Evolutionary conservation across 306 rosid species (phyloP).

Genomic region (Boehmeria nivea): DNA sequence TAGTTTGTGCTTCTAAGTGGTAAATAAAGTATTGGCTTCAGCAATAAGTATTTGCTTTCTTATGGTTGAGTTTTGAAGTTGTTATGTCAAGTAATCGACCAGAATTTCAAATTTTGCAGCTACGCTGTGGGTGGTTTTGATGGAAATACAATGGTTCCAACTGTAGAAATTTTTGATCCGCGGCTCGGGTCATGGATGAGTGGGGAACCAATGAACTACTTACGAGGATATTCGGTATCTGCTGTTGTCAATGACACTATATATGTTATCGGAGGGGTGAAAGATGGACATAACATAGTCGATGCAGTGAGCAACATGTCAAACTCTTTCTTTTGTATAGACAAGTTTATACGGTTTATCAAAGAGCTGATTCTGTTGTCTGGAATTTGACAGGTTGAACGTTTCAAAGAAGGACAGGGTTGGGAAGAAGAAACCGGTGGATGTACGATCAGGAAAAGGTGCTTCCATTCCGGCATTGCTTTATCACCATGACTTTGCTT

Average conservation of each 20-base stretch:
- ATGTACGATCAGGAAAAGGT: constrained; percentile 37
- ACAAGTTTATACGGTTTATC: background rate
- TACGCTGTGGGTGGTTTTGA: constrained; percentile 65
- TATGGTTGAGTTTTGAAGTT: too few species aligned
- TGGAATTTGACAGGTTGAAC: constrained; percentile 51
- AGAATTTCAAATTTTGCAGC: constrained; percentile 24
- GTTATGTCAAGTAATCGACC: too few species aligned
- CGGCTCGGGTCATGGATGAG: constrained; percentile 40
- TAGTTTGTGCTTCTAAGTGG: too few species aligned
- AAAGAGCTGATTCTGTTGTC: constrained; percentile 1
- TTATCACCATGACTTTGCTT: background rate
- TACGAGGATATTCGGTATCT: constrained; percentile 50
- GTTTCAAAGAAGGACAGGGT: constrained; percentile 54
- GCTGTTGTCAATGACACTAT: constrained; percentile 56
- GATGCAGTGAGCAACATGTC: constrained; percentile 42
- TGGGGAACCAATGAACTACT: constrained; percentile 42
- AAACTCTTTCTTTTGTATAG: background rate
- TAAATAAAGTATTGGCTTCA: too few species aligned
- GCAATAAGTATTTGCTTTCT: too few species aligned
- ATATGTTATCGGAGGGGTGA: constrained; percentile 58
- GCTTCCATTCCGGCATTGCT: constrained; percentile 54
- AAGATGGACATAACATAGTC: constrained; percentile 25
- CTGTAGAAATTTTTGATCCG: constrained; percentile 51
- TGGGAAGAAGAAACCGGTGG: constrained; percentile 49
- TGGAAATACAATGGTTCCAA: constrained; percentile 41